These are phyloP conservation scores for Termitomyces sp. DNA, from an alignment of 768 basidiomycete species.

Conservation along the genomic window DNA sequence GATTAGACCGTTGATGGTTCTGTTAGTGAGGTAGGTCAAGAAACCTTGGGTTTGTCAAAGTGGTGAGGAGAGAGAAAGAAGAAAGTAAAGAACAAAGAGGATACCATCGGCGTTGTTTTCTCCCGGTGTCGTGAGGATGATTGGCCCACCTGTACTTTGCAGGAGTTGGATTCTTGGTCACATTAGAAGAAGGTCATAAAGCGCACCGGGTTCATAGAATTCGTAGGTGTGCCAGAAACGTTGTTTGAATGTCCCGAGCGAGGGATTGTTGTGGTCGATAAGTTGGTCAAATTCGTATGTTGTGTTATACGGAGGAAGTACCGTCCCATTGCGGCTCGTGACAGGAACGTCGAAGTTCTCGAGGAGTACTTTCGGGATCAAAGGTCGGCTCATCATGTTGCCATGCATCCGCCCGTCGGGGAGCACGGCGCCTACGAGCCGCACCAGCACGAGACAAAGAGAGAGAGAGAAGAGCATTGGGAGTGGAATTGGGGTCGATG, in stretches of 20 bases:
- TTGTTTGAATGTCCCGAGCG: slow-evolving; percentile 67
- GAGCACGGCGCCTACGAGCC: slow-evolving; percentile 17
- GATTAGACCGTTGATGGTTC: too few species aligned
- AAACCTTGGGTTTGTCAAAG: slow-evolving; percentile 26
- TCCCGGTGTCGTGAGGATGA: slow-evolving; percentile 62
- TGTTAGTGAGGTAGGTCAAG: slow-evolving; percentile 57
- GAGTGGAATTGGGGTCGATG: not conserved
- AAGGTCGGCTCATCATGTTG: slow-evolving; percentile 32
- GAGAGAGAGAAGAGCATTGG: not conserved
- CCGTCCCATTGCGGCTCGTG: slow-evolving; percentile 37
- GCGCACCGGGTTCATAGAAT: slow-evolving; percentile 49
- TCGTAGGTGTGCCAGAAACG: slow-evolving; percentile 69
- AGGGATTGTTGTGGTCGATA: slow-evolving; percentile 48
- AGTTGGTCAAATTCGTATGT: slow-evolving; percentile 54
- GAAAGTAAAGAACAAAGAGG: slow-evolving; percentile 3
- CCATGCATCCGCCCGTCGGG: slow-evolving; percentile 37
- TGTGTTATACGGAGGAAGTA: slow-evolving; percentile 37
- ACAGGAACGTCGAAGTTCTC: slow-evolving; percentile 26
- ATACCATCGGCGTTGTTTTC: slow-evolving; percentile 51
- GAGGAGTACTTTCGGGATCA: slow-evolving; percentile 27
- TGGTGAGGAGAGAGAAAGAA: not conserved
- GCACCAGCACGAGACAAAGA: slow-evolving; percentile 13
- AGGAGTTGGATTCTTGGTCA: not conserved
- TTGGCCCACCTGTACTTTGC: slow-evolving; percentile 42
- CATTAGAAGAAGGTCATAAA: not conserved